Conservation (phyloP, 1,284 basidiomycete genomes). For the Termitomyces sp. region DNA sequence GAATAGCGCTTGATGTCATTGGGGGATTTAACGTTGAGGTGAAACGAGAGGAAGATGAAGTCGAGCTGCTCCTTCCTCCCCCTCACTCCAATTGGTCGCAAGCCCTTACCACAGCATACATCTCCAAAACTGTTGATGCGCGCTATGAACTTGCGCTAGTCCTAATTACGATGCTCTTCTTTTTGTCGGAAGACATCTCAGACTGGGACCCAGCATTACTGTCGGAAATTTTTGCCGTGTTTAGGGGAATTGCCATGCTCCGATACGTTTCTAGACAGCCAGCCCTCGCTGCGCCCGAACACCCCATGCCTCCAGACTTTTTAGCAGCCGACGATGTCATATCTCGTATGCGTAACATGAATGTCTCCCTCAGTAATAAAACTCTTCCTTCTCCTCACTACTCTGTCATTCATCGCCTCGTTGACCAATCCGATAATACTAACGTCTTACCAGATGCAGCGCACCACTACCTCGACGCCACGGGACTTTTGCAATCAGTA, state of each 20-base stretch:
- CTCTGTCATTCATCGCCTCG: conserved; percentile 67
- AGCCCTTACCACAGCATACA: conserved; percentile 58
- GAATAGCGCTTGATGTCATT: conserved; percentile 58
- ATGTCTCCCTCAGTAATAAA: conserved; percentile 51
- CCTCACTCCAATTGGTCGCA: conserved; percentile 55
- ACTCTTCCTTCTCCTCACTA: conserved; percentile 48
- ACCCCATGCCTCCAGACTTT: conserved; percentile 23
- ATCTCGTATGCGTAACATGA: conserved; percentile 62
- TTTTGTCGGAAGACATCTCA: conserved; percentile 55
- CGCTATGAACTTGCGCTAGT: conserved; percentile 69
- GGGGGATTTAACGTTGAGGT: conserved; percentile 65
- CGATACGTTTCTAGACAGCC: conserved; percentile 56
- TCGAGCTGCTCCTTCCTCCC: conserved; percentile 47
- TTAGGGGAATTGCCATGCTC: conserved; percentile 66
- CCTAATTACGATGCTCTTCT: conserved; percentile 65
- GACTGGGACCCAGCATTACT: conserved; percentile 62
- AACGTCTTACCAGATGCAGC: conserved; percentile 50
- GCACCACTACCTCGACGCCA: conserved; percentile 62
- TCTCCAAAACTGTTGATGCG: conserved; percentile 55
- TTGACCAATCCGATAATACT: conserved; percentile 45
- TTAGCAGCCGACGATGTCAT: conserved; percentile 58
- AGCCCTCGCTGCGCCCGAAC: conserved; percentile 35
- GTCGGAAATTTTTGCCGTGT: conserved; percentile 74
- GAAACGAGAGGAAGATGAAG: conserved; percentile 69
- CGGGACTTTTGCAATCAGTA: conserved; percentile 59